These are phyloP conservation scores for Trichosporon coremiiforme DNA, from an alignment of 1,284 basidiomycete genomes.

Conservation along the genomic window DNA sequence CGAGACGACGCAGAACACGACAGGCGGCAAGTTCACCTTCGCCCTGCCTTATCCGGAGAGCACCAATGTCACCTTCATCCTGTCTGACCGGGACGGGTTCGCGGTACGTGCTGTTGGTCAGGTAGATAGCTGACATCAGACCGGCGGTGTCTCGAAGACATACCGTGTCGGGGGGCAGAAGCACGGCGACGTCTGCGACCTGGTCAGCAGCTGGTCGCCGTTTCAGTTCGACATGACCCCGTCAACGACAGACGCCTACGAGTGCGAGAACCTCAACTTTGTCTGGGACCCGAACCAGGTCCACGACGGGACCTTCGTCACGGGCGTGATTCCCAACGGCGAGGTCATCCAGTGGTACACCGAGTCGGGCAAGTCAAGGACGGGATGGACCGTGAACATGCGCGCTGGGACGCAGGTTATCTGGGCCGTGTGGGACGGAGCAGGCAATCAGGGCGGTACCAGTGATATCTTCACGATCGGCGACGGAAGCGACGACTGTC, in stretches of 20 bases:
- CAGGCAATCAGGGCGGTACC: constrained; percentile 39
- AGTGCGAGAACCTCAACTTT: constrained; percentile 44
- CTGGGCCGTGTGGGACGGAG: constrained; percentile 44
- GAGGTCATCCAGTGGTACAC: constrained; percentile 42
- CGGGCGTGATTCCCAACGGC: constrained; percentile 50
- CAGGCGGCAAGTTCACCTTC: constrained; percentile 33
- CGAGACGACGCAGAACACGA: constrained; percentile 31
- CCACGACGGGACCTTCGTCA: constrained; percentile 39
- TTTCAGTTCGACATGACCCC: constrained; percentile 22
- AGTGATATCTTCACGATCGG: constrained; percentile 40
- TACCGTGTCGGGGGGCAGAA: constrained; percentile 33
- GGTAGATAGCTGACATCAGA: constrained; percentile 33
- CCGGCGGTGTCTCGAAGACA: constrained; percentile 46
- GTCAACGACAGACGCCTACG: neutral
- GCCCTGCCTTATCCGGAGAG: constrained; percentile 36
- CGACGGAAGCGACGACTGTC: constrained; percentile 32
- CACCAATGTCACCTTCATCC: constrained; percentile 43
- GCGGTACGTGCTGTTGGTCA: constrained; percentile 37
- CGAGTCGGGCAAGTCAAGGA: neutral
- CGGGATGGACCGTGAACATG: constrained; percentile 47
- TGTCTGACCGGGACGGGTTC: constrained; percentile 48
- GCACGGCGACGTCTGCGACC: neutral
- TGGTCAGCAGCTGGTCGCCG: neutral
- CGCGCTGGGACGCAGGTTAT: constrained; percentile 41
- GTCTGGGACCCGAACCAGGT: constrained; percentile 36